These are phyloP conservation scores for Arthrobotrys conoides DNA, from an alignment of 2,329 filamentous ascomycete genomes.

Conservation along the genomic window DNA sequence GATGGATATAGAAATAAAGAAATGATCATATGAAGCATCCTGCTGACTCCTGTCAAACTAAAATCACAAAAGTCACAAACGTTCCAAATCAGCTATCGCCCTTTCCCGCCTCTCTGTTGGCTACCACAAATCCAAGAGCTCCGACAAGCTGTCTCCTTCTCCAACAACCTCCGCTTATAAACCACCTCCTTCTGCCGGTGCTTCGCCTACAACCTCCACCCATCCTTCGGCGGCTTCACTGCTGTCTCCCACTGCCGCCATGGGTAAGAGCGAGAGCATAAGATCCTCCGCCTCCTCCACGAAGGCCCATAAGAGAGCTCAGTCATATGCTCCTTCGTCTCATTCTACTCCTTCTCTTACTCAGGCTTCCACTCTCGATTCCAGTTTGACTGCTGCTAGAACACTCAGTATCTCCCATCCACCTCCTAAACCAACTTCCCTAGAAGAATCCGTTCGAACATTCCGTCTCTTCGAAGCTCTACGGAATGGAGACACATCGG, in stretches of 20 bases:
- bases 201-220: slow-evolving; percentile 70
- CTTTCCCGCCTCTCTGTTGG: slow-evolving; percentile 51
- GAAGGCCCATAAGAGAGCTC: slow-evolving; percentile 51
- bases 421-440: slow-evolving; percentile 66
- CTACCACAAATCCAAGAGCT: slow-evolving; percentile 48
- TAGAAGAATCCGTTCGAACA: slow-evolving; percentile 94
- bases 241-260: slow-evolving; percentile 41
- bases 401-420: slow-evolving; percentile 14
- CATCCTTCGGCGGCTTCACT: slow-evolving; percentile 67
- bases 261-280: slow-evolving; percentile 52
- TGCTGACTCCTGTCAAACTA: slow-evolving; percentile 34
- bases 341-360: slow-evolving; percentile 36
- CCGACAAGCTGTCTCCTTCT: slow-evolving; percentile 45
- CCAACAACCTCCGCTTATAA: slow-evolving; percentile 26
- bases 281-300: slow-evolving; percentile 41
- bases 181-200: slow-evolving; percentile 23
- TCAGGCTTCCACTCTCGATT: slow-evolving; percentile 20
- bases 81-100: slow-evolving; percentile 47
- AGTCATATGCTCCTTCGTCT: slow-evolving; percentile 47
- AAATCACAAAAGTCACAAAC: slow-evolving; percentile 42
- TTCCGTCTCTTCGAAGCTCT: slow-evolving; percentile 95
- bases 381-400: not conserved
- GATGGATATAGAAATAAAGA: no score
- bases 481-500: slow-evolving; percentile 88
- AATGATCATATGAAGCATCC: slow-evolving; percentile 11